Evolutionary conservation across 441 rosid species (phyloP).

Genomic region (Pelargonium citronellum): DNA sequence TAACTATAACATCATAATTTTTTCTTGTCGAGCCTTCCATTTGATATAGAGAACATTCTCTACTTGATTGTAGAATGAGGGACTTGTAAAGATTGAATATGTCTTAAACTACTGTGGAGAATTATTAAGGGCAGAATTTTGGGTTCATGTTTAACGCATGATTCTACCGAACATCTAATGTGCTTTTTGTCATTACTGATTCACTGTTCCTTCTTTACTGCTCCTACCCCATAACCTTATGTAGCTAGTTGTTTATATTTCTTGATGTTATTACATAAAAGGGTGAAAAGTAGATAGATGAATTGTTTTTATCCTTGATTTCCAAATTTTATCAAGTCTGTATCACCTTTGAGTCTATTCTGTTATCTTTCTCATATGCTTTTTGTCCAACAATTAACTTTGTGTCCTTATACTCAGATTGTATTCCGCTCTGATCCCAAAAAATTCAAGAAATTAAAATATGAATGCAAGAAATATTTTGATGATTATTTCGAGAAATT

Average conservation of each 20-base stretch:
- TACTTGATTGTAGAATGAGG: neutral
- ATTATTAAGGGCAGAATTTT: too few relatives aligned
- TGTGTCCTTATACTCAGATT: constrained; percentile 41
- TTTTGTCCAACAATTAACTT: neutral
- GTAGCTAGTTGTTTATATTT: neutral
- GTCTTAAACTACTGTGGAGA: neutral
- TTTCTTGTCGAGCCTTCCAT: neutral
- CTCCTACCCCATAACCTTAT: neutral
- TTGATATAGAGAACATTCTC: neutral
- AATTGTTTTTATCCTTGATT: too few relatives aligned
- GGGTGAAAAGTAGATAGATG: neutral
- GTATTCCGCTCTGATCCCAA: constrained; percentile 65
- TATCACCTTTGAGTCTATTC: neutral
- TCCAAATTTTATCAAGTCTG: neutral
- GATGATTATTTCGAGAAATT: constrained; percentile 31
- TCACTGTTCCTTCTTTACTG: neutral
- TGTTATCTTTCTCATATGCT: neutral
- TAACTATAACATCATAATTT: too few relatives aligned
- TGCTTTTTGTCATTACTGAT: neutral
- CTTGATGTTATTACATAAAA: neutral
- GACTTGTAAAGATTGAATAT: neutral
- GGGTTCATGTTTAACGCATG: too few relatives aligned
- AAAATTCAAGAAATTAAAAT: constrained; percentile 60
- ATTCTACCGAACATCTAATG: neutral
- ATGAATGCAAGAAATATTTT: constrained; percentile 59